Conservation (phyloP, 1,284 basidiomycete species). For the Ganoderma leucocontextum region DNA sequence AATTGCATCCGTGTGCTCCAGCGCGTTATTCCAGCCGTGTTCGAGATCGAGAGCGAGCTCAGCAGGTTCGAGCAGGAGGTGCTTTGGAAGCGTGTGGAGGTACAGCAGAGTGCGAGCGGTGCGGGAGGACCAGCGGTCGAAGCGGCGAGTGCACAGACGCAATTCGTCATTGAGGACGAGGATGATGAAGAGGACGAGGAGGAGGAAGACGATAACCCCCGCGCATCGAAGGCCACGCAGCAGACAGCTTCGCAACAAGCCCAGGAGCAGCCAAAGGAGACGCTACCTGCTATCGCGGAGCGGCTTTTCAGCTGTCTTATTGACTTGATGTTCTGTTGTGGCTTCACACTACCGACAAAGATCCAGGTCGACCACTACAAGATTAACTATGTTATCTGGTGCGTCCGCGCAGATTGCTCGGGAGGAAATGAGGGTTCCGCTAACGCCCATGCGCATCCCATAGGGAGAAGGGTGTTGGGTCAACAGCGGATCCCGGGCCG, state of each 20-base stretch:
- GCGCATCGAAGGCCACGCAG: constrained; percentile 15
- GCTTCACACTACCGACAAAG: constrained; percentile 85
- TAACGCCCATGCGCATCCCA: neutral
- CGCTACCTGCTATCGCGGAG: constrained; percentile 80
- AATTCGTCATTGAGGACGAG: constrained; percentile 86
- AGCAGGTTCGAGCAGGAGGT: constrained; percentile 75
- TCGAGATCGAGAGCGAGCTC: constrained; percentile 81
- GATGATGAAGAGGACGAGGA: constrained; percentile 71
- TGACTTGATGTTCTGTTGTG: constrained; percentile 90
- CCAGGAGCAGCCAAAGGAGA: constrained; percentile 51
- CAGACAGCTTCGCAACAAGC: constrained; percentile 33
- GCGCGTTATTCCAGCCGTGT: constrained; percentile 87
- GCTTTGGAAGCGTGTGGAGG: constrained; percentile 73
- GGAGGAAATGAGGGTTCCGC: neutral
- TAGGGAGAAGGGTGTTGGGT: constrained; percentile 92
- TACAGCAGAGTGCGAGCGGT: constrained; percentile 37
- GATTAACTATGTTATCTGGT: constrained; percentile 89
- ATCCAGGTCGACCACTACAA: constrained; percentile 84
- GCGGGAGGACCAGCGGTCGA: constrained; percentile 41
- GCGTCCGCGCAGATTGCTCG: constrained; percentile 35
- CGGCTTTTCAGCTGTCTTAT: constrained; percentile 80
- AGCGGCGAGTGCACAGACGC: constrained; percentile 50
- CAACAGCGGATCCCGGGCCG: constrained; percentile 77
- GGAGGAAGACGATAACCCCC: constrained; percentile 10
- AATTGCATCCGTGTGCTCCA: constrained; percentile 90